Evolutionary conservation across 768 basidiomycete genomes (phyloP).

Genomic region (Suillus occidentalis): DNA sequence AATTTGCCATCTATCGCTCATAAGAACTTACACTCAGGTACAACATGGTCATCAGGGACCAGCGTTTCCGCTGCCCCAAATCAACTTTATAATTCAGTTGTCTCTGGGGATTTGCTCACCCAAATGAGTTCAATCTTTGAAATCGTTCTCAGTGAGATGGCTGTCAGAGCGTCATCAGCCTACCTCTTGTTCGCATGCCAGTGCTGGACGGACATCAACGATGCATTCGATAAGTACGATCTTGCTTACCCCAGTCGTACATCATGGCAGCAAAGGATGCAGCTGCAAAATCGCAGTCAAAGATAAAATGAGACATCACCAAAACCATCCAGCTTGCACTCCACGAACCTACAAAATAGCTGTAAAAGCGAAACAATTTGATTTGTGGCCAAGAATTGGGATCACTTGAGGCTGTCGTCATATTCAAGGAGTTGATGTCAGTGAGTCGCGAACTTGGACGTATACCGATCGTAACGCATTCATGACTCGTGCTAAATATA

Average conservation of each 20-base stretch:
- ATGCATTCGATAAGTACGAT: background rate
- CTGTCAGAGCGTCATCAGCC: background rate
- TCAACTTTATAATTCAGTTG: background rate
- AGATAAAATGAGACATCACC: background rate
- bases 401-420: background rate
- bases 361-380: background rate
- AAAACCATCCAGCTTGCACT: background rate
- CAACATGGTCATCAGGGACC: background rate
- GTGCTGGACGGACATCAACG: background rate
- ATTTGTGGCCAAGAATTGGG: background rate
- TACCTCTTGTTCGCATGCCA: background rate
- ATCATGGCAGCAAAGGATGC: background rate
- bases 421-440: background rate
- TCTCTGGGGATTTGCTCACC: background rate
- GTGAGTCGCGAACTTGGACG: background rate
- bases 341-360: background rate
- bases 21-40: background rate
- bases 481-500: background rate
- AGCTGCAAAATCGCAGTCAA: background rate
- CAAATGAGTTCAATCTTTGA: background rate
- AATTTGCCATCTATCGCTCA: background rate
- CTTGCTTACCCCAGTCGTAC: background rate
- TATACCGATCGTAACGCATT: background rate
- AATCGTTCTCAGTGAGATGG: background rate
- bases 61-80: background rate